Percentiles rank a stretch among this genome's conserved stretches.
These are phyloP conservation scores for Murraya koenigii DNA, from an alignment of 345 rosid species.

Conservation along the genomic window DNA sequence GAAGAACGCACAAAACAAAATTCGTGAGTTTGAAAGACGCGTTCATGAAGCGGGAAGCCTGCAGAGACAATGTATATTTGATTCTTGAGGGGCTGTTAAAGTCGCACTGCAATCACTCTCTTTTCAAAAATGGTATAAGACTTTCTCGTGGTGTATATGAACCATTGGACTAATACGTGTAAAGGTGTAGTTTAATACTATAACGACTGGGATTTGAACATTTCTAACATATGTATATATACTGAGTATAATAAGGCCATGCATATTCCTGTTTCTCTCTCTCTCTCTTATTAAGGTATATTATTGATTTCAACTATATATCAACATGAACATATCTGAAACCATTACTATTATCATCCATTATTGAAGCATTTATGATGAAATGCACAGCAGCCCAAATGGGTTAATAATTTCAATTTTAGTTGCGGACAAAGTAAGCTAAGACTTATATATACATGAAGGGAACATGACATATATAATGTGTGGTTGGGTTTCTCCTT, in stretches of 20 bases:
- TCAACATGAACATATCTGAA: constrained; percentile 23
- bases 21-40: no score
- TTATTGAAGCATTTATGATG: constrained; percentile 14
- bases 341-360: constrained; percentile 12
- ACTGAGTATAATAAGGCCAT: background rate
- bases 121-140: no score
- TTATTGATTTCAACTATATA: constrained; percentile 38
- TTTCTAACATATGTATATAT: no score
- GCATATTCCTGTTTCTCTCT: no score
- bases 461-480: background rate
- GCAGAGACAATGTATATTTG: no score
- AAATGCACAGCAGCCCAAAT: background rate
- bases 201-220: no score
- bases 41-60: no score
- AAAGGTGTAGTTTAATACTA: background rate
- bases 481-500: constrained; percentile 18
- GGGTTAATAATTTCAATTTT: background rate
- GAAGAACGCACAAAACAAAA: no score
- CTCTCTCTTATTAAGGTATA: background rate
- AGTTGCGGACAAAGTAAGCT: constrained; percentile 13
- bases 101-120: no score
- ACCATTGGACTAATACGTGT: background rate
- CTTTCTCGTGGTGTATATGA: background rate
- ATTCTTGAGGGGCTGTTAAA: no score
- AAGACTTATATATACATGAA: background rate